These are phyloP conservation scores for Penicillium argentinense DNA, from an alignment of 495 filamentous ascomycete genomes.

Conservation along the genomic window DNA sequence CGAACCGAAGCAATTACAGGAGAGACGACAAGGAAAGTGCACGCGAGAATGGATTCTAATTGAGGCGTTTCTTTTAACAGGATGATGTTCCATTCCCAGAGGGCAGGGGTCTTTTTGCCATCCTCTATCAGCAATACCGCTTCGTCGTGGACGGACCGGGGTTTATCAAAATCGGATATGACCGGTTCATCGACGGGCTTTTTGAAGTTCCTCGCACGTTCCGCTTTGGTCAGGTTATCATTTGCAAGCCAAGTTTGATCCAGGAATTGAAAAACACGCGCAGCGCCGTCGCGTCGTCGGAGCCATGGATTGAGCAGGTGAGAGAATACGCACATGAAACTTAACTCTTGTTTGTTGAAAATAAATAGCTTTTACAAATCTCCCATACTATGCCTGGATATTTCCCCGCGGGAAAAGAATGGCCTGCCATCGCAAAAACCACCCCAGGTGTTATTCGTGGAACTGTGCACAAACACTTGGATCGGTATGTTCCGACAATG, in stretches of 20 bases:
- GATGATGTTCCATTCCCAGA: conserved; percentile 10
- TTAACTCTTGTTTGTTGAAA: no score
- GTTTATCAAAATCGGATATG: conserved; percentile 19
- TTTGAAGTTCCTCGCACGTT: conserved; percentile 31
- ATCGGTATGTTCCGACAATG: conserved; percentile 24
- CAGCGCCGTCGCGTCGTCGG: conserved; percentile 17
- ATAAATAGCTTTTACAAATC: conserved; percentile 21
- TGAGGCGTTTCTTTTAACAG: conserved; percentile 1
- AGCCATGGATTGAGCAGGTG: conserved; percentile 32
- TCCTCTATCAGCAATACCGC: conserved; percentile 22
- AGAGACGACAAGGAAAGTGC: no score
- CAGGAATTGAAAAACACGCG: conserved; percentile 21
- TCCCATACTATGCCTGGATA: conserved; percentile 31
- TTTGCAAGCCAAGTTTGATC: conserved; percentile 22
- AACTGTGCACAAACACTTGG: conserved; percentile 19
- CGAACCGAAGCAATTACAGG: no score
- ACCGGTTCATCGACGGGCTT: conserved; percentile 11
- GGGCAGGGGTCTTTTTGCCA: conserved; percentile 7
- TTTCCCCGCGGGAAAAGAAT: conserved; percentile 20
- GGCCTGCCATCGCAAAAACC: conserved; percentile 27
- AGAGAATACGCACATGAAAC: no score
- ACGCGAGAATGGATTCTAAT: no score
- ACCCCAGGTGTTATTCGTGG: conserved; percentile 25
- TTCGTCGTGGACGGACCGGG: conserved; percentile 22
- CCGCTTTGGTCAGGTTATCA: conserved; percentile 23